These are phyloP conservation scores for Diaporthe sp. DNA, from an alignment of 2,329 filamentous ascomycete genomes.

Conservation along the genomic window DNA sequence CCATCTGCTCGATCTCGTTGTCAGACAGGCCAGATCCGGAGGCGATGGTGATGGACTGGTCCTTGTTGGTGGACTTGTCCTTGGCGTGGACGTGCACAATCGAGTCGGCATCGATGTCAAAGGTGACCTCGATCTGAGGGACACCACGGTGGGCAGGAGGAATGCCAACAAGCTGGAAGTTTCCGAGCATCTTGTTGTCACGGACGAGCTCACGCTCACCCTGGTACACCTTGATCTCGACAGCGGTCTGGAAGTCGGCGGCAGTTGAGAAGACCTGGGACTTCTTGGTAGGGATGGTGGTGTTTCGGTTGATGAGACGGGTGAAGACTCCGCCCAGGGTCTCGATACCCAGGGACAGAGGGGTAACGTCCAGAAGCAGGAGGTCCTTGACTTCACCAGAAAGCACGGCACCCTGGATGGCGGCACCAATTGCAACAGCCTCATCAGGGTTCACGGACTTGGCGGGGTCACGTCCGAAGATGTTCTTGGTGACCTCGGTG, in stretches of 20 bases:
- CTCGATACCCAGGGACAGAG: constrained; percentile 97
- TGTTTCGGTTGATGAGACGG: constrained; percentile 98
- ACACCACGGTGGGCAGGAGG: constrained; percentile 96
- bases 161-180: constrained; percentile 99
- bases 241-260: constrained; percentile 97
- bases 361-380: constrained; percentile 93
- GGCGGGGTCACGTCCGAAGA: constrained; percentile 95
- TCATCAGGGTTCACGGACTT: constrained; percentile 99
- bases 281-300: constrained; percentile 99
- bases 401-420: constrained; percentile 96
- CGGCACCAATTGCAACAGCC: constrained; percentile 96
- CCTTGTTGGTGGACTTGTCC: constrained; percentile 99
- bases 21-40: constrained; percentile 97
- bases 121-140: constrained; percentile 96
- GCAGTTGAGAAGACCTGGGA: constrained; percentile 98
- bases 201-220: constrained; percentile 98
- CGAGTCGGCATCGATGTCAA: constrained; percentile 97
- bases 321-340: constrained; percentile 98
- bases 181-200: constrained; percentile 98
- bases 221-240: constrained; percentile 99
- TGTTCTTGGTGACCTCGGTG: constrained; percentile 92
- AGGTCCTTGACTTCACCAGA: constrained; percentile 97
- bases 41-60: constrained; percentile 98
- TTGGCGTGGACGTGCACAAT: constrained; percentile 98
- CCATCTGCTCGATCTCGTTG: constrained; percentile 95